phyloP scores from a whole-genome alignment of 768 basidiomycete genomes.

The Trametes cubensis region DNA sequence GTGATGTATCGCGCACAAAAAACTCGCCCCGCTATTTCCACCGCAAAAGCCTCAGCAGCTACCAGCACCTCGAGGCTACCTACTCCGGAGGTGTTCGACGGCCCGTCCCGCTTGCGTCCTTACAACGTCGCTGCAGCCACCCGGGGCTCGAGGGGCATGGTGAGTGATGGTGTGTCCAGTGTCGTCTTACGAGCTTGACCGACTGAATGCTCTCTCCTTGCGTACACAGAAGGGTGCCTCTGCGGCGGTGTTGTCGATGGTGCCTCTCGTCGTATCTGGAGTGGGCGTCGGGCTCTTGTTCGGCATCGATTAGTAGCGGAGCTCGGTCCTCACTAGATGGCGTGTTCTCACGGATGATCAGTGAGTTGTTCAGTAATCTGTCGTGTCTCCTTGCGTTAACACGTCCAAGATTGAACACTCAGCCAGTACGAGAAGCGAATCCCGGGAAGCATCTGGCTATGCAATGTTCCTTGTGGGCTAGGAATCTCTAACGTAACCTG shows the following conservation, averaged over 20 bases:
- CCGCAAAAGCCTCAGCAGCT: constrained; percentile 38
- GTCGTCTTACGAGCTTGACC: neutral
- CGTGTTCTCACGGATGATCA: too few relatives aligned
- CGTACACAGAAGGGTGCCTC: neutral
- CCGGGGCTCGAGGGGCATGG: neutral
- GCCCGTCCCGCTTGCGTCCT: constrained; percentile 44
- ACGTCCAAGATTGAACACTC: too few relatives aligned
- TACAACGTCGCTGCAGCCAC: constrained; percentile 12
- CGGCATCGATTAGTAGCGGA: constrained; percentile 4
- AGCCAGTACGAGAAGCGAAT: too few relatives aligned
- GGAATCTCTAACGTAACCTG: too few relatives aligned
- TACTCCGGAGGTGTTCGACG: constrained; percentile 28
- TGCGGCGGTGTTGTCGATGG: neutral
- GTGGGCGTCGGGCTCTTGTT: constrained; percentile 5
- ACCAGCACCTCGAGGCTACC: constrained; percentile 33
- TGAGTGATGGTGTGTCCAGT: neutral
- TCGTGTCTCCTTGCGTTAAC: too few relatives aligned
- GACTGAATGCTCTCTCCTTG: neutral
- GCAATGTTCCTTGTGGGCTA: too few relatives aligned
- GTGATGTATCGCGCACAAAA: constrained; percentile 22
- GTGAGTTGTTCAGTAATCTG: too few relatives aligned
- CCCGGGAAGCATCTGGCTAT: too few relatives aligned
- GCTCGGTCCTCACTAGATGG: too few relatives aligned
- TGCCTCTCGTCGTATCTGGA: constrained; percentile 7
- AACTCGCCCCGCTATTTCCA: neutral